Percentiles rank a stretch among this genome's conserved stretches.
Evolutionary conservation across 257 asterid genomes (phyloP).

Genomic region (Jasminum sambac): DNA sequence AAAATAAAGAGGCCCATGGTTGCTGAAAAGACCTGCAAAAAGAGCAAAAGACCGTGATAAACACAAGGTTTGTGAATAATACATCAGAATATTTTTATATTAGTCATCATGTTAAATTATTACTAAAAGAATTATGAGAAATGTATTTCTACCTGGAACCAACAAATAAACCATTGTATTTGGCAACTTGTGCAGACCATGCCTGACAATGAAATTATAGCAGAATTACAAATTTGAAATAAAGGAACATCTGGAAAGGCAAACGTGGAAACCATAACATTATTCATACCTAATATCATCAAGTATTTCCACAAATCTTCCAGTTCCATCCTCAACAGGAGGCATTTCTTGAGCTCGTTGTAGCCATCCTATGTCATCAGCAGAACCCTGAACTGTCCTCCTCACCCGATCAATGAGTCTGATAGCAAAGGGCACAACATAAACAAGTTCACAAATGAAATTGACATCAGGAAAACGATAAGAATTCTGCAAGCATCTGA

Average conservation of each 20-base stretch:
- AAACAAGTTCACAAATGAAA: constrained; percentile 11
- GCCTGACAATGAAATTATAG: constrained; percentile 52
- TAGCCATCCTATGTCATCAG: constrained; percentile 97
- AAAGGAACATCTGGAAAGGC: constrained; percentile 14
- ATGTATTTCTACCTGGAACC: constrained; percentile 77
- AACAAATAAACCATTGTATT: constrained; percentile 86
- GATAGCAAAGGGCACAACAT: constrained; percentile 15
- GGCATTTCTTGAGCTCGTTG: constrained; percentile 76
- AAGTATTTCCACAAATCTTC: constrained; percentile 70
- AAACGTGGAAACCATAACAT: neutral
- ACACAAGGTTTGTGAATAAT: neutral
- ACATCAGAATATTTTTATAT: neutral
- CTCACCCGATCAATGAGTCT: constrained; percentile 66
- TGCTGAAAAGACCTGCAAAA: constrained; percentile 64
- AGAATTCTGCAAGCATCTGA: constrained; percentile 7
- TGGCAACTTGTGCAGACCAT: constrained; percentile 87
- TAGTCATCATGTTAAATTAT: neutral
- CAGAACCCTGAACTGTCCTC: constrained; percentile 95
- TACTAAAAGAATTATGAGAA: constrained; percentile 12
- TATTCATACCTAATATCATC: constrained; percentile 68
- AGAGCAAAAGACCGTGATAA: neutral
- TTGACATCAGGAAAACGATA: constrained; percentile 7
- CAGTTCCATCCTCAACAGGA: constrained; percentile 88
- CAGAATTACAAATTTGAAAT: constrained; percentile 25
- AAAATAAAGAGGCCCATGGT: constrained; percentile 83